phyloP scores from a whole-genome alignment of 75 land plant species.

The Picea sitchensis region DNA sequence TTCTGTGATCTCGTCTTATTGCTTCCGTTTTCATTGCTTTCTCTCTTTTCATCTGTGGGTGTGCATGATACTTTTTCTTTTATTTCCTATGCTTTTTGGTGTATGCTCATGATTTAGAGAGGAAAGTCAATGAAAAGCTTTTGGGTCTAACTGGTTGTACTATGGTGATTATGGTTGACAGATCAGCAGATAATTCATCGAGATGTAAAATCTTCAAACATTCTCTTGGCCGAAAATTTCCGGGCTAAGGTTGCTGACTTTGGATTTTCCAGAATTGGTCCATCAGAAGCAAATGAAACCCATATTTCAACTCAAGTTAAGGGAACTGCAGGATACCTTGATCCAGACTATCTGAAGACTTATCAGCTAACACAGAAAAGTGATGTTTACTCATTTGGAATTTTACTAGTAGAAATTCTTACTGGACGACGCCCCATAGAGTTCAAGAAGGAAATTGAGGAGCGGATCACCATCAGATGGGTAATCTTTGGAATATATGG shows the following conservation, averaged over 20 bases:
- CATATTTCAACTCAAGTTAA: constrained; percentile 95
- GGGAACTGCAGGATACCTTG: constrained; percentile 97
- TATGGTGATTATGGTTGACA: constrained; percentile 18
- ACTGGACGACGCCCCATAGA: constrained; percentile 95
- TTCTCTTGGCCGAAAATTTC: constrained; percentile 71
- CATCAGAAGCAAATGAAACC: constrained; percentile 62
- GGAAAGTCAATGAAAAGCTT: background rate
- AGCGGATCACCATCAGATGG: constrained; percentile 91
- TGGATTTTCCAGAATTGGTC: constrained; percentile 88
- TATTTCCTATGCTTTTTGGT: background rate
- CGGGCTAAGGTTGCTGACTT: constrained; percentile 97
- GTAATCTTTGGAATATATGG: constrained; percentile 36
- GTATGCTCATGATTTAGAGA: background rate
- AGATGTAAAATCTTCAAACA: constrained; percentile 96
- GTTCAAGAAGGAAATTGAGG: constrained; percentile 46
- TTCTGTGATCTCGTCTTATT: too few species aligned
- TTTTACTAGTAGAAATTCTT: constrained; percentile 75
- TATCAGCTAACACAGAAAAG: constrained; percentile 87
- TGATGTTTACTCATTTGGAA: constrained; percentile 94
- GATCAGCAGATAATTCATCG: constrained; percentile 89
- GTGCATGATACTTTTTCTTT: background rate
- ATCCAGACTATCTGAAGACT: constrained; percentile 94
- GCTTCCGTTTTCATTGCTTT: too few species aligned
- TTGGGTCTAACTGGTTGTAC: constrained; percentile 4
- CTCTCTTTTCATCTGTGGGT: background rate